These are phyloP conservation scores for Diaporthe capsici DNA, from an alignment of 2,329 filamentous ascomycete genomes.

Conservation along the genomic window DNA sequence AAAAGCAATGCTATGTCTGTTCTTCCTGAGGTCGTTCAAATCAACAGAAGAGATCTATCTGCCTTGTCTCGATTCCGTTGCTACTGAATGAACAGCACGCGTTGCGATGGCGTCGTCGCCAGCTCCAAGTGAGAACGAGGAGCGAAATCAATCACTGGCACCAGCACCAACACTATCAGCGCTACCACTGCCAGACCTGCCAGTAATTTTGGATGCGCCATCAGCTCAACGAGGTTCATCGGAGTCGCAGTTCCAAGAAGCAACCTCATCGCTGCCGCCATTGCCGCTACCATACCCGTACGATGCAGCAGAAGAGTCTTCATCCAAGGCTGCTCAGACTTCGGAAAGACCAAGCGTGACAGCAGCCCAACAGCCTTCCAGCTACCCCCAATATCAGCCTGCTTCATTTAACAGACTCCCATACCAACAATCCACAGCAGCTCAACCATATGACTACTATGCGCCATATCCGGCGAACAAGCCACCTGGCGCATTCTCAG, in stretches of 20 bases:
- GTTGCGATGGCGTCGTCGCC: conserved; percentile 5
- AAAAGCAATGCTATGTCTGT: neutral
- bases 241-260: neutral
- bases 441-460: neutral
- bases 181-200: neutral
- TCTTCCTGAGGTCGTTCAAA: neutral
- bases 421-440: neutral
- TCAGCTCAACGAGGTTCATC: neutral
- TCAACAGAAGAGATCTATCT: neutral
- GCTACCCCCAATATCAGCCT: neutral
- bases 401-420: neutral
- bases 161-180: neutral
- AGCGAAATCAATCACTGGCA: neutral
- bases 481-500: neutral
- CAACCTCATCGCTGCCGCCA: neutral
- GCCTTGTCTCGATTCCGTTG: neutral
- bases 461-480: neutral
- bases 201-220: neutral
- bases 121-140: neutral
- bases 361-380: conserved; percentile 2
- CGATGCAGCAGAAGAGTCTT: neutral
- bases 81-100: neutral
- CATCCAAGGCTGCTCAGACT: neutral
- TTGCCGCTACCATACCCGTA: neutral
- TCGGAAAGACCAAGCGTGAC: neutral